Base-by-base conservation (phyloP, 2,329 filamentous ascomycete genomes). In the Penicillium hesseltinei region DNA sequence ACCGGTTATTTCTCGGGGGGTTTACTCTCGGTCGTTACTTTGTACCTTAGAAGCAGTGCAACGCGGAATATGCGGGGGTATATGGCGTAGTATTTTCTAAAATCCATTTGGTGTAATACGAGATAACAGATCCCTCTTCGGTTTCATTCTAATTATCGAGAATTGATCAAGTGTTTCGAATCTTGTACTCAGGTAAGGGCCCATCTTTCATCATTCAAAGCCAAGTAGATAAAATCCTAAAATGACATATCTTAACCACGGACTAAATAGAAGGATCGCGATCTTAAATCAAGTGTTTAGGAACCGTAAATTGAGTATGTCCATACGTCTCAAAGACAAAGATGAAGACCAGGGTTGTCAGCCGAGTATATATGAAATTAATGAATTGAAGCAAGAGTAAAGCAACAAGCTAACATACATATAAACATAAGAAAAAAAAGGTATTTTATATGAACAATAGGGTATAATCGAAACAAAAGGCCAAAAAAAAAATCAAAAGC, bases 401-500 rank as follows among this genome's bases (percentile, higher is more conserved):
- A 13, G 6, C 5, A 44, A 29, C 10, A 31, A 46, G 31, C 6
- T 29, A 43, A 43, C 15, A 51, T 51, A 25, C 8, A 38, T 36
- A 35, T 35, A 45, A 45, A 44, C 15, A 47, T n/a, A 48, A 40
- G 33, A 35, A 19, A 49, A 29, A 8, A 29, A 23, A 15, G 4
- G 8, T 10, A 29, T 35, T 35, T 35, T 17, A 8, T 35, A 8
- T 35, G 19, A 29, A 29, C 19, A n/a, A 35, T 4, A 29, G 52
- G 52, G 52, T 55, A 55, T 55, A 55, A 29, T 44, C 23, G 19
- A 9, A 51, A 23, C 21, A n/a, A 29, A 50, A 13, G 17, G 29
- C 29, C 10, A 15, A 43, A 43, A 5, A 19, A 11, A 13, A 4
- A 25, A n/a, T 5, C n/a, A 43, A 11, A 27, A 40, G 17, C 10